Evolutionary conservation across 116 monocot species (phyloP), one percentile per base, ranked within the genome.

Genomic region (Zostera marina): DNA sequence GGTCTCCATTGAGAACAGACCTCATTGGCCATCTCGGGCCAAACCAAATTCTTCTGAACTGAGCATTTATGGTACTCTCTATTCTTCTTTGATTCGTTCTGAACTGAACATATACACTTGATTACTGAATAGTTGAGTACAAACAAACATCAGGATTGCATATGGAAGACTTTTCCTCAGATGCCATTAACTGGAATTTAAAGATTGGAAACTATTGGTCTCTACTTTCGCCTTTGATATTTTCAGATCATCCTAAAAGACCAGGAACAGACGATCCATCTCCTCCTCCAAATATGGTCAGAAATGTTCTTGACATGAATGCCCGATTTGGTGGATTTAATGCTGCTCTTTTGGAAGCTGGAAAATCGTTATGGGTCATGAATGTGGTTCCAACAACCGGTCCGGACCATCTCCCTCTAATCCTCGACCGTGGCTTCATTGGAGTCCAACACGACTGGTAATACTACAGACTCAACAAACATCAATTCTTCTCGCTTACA

Each of bases 391-490:
- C 91, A 5, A 70, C 62, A 52, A 76, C n/a, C 24, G 52, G 77
- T 21, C 52, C 72, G 3, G 79, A 71, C 52, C 54, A 70, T 47
- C 82, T 91, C 14, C 76, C 90, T 16, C 69, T 88, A 12, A 88
- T 94, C 56, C 69, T 94, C 60, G 89, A 94, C 61, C 72, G 94
- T 42, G 94, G 94, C 38, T 88, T 94, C 69, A 69, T 94, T 70
- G 94, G 94, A 51, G 79, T 85, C 65, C 84, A 82, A 54, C 94
- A 88, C 74, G 88, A 94, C 66, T 88, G 94, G 94, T 94, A 81
- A 5, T 32, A 32, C 26, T n/a, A n/a, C n/a, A n/a, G n/a, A n/a
- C n/a, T 26, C 26, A 26, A 26, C 26, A 26, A 26, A 26, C 32
- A 32, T 32, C 5, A 51, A 20, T 51, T 51, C 20, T 21, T 19